phyloP scores from a whole-genome alignment of 148 eudicot species.

The Simmondsia chinensis region DNA sequence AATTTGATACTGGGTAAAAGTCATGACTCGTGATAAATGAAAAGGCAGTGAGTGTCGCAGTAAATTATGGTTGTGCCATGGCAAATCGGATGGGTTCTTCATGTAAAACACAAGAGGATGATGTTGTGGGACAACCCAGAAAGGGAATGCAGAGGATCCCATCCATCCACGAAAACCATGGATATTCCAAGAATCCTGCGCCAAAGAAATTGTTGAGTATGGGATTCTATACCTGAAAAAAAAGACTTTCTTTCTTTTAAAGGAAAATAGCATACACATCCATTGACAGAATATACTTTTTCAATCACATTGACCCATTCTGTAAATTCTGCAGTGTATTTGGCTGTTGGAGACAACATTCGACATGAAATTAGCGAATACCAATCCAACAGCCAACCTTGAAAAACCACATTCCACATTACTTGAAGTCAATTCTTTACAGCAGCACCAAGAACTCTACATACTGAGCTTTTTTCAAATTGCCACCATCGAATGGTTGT shows the following conservation, averaged over 20 bases:
- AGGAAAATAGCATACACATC: conserved; percentile 29
- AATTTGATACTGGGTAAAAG: conserved; percentile 56
- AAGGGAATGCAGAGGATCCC: conserved; percentile 47
- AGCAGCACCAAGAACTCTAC: not conserved
- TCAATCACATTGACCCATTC: conserved; percentile 7
- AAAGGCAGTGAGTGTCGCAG: conserved; percentile 57
- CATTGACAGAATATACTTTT: conserved; percentile 11
- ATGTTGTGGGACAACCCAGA: conserved; percentile 50
- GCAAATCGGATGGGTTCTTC: conserved; percentile 57
- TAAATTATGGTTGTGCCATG: conserved; percentile 60
- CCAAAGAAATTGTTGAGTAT: conserved; percentile 67
- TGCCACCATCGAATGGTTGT: conserved; percentile 2
- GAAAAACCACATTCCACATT: too few relatives aligned
- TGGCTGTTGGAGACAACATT: not conserved
- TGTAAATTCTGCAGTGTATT: too few relatives aligned
- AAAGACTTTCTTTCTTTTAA: conserved; percentile 20
- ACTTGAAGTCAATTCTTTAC: too few relatives aligned
- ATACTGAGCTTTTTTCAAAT: not conserved
- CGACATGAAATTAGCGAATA: too few relatives aligned
- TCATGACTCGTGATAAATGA: conserved; percentile 70
- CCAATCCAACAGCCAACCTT: too few relatives aligned
- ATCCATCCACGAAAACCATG: conserved; percentile 60
- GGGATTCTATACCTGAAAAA: conserved; percentile 31
- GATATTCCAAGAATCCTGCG: conserved; percentile 66
- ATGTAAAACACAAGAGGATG: conserved; percentile 45